Conservation (phyloP, 768 basidiomycete genomes). For the Cantharellus anzutake region DNA sequence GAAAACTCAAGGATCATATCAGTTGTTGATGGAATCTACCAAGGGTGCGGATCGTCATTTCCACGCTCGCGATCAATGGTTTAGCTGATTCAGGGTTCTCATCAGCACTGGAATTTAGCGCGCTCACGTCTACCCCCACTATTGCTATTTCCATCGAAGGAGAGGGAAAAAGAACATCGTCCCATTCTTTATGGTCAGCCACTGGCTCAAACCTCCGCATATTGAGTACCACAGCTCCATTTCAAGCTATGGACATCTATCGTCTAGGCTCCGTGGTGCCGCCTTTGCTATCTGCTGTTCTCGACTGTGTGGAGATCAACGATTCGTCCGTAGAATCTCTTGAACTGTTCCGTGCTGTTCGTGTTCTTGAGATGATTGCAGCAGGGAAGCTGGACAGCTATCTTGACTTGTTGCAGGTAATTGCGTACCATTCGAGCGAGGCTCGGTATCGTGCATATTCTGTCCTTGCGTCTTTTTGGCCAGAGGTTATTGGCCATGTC, state of each 20-base stretch:
- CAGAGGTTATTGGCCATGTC: slow-evolving; percentile 46
- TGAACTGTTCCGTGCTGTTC: slow-evolving; percentile 30
- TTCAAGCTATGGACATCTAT: slow-evolving; percentile 35
- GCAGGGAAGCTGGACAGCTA: slow-evolving; percentile 46
- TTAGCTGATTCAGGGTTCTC: too few relatives aligned
- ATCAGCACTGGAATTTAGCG: too few relatives aligned
- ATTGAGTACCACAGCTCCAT: slow-evolving; percentile 36
- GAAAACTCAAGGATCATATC: slow-evolving; percentile 6
- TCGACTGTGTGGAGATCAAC: slow-evolving; percentile 35
- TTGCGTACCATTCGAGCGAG: slow-evolving; percentile 41
- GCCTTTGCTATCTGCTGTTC: slow-evolving; percentile 40
- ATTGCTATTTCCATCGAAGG: not conserved
- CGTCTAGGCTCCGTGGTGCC: slow-evolving; percentile 41
- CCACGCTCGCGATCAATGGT: not conserved
- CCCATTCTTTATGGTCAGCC: not conserved
- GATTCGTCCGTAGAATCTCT: slow-evolving; percentile 18
- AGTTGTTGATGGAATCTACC: not conserved
- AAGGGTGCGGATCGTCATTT: not conserved
- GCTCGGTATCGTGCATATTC: slow-evolving; percentile 36
- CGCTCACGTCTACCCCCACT: not conserved
- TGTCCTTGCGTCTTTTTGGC: slow-evolving; percentile 45
- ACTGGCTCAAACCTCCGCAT: not conserved
- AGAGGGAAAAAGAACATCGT: not conserved
- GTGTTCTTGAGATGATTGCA: slow-evolving; percentile 34
- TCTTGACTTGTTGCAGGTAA: slow-evolving; percentile 49